A percentile compares a stretch with the other conserved stretches of the same genome.
phyloP scores from a whole-genome alignment of 257 asterid species.

The Nicotiana obtusifolia region DNA sequence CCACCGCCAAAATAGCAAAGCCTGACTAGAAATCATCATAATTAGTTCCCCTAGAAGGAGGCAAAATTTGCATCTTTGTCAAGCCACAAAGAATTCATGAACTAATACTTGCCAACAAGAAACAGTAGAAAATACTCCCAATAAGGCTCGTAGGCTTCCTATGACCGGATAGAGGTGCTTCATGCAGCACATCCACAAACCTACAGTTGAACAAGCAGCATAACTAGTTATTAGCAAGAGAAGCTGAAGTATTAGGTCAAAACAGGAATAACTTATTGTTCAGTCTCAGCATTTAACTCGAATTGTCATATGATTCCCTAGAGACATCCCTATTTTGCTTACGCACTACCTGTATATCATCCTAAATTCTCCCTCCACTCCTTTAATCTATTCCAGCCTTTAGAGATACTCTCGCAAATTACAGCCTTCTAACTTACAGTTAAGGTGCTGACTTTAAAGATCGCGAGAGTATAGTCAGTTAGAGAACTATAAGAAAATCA shows the following conservation, averaged over 20 bases:
- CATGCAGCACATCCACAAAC: slow-evolving; percentile 89
- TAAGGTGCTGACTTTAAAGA: neutral
- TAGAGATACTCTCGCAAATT: neutral
- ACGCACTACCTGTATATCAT: neutral
- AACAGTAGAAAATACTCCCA: slow-evolving; percentile 76
- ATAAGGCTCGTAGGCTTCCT: slow-evolving; percentile 71
- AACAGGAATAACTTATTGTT: neutral
- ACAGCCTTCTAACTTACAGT: neutral
- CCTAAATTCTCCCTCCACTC: neutral
- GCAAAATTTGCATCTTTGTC: slow-evolving; percentile 5
- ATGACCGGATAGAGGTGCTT: slow-evolving; percentile 92
- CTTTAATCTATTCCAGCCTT: neutral
- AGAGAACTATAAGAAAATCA: neutral
- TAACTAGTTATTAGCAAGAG: neutral
- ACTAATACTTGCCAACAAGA: slow-evolving; percentile 70
- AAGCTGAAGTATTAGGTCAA: neutral
- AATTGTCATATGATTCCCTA: neutral
- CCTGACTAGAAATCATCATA: slow-evolving; percentile 75
- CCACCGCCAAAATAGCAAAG: slow-evolving; percentile 81
- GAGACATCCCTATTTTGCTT: neutral
- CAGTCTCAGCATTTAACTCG: neutral
- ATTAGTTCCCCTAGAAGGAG: slow-evolving; percentile 25
- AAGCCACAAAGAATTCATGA: neutral
- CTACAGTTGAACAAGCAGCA: slow-evolving; percentile 34
- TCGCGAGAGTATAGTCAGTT: neutral